A percentile compares a stretch with the other conserved stretches of the same genome.
These are phyloP conservation scores for Amanita brunnescens DNA, from an alignment of 768 basidiomycete genomes.

Conservation along the genomic window DNA sequence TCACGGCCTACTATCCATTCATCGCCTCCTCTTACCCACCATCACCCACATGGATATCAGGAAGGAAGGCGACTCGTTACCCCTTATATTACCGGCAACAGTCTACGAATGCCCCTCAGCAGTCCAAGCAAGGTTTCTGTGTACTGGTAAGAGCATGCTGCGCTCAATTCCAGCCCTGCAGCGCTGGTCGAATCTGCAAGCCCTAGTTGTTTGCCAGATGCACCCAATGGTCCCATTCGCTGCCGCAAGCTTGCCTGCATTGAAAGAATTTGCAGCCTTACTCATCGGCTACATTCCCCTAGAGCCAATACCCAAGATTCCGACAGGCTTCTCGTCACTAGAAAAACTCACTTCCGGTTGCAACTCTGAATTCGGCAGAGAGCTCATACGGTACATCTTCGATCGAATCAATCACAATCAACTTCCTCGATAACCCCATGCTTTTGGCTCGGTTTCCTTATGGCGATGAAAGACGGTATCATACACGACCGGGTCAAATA, in stretches of 20 bases:
- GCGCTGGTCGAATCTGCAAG: background rate
- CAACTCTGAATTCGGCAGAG: background rate
- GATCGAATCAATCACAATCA: background rate
- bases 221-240: background rate
- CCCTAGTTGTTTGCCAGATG: background rate
- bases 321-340: background rate
- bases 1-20: too few species aligned
- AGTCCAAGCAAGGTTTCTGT: background rate
- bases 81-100: background rate
- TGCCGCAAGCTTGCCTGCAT: background rate
- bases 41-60: background rate
- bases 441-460: background rate
- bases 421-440: background rate
- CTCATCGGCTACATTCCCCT: background rate
- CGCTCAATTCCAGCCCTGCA: background rate
- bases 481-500: background rate
- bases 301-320: background rate
- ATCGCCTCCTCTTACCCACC: background rate
- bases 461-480: background rate
- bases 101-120: background rate
- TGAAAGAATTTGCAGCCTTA: background rate
- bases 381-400: background rate
- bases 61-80: background rate
- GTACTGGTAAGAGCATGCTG: too few species aligned
- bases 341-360: background rate